phyloP scores from a whole-genome alignment of 2,329 filamentous ascomycete genomes.

The Geosmithia putterillii region DNA sequence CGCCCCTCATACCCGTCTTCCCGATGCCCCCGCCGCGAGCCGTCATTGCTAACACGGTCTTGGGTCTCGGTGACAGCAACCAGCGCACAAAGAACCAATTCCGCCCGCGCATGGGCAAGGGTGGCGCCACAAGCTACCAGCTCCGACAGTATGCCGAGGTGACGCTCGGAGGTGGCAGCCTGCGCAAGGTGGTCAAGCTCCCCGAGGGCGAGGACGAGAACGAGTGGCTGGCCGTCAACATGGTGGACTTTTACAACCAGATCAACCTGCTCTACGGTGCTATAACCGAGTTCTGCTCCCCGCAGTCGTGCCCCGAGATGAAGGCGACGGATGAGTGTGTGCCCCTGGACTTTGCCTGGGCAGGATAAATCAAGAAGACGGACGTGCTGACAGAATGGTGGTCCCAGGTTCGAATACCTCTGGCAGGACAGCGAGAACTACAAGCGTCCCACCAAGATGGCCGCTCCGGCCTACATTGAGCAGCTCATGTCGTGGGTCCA shows the following conservation, averaged over 20 bases:
- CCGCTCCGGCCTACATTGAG: conserved; percentile 93
- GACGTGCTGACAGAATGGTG: conserved; percentile 5
- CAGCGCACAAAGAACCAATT: conserved; percentile 84
- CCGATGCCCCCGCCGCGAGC: neutral
- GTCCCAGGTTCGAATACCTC: conserved; percentile 79
- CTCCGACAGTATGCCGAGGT: conserved; percentile 96
- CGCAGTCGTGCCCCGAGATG: conserved; percentile 96
- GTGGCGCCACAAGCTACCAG: conserved; percentile 79
- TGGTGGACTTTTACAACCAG: conserved; percentile 99
- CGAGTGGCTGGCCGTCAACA: conserved; percentile 96
- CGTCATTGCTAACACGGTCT: conserved; percentile 15
- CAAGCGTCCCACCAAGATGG: conserved; percentile 95
- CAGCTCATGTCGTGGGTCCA: conserved; percentile 97
- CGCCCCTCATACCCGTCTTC: conserved; percentile 11
- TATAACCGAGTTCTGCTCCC: conserved; percentile 98
- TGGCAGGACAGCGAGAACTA: conserved; percentile 95
- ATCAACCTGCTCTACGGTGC: conserved; percentile 98
- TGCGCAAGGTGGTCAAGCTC: conserved; percentile 92
- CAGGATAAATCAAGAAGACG: neutral
- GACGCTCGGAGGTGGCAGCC: conserved; percentile 83
- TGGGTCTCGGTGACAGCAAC: conserved; percentile 42
- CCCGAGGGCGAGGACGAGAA: conserved; percentile 96
- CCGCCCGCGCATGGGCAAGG: conserved; percentile 78
- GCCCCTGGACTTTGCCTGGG: neutral
- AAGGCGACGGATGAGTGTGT: conserved; percentile 96